A percentile compares a stretch with the other conserved stretches of the same genome.
Conservation (phyloP, 768 basidiomycete genomes). For the Galerina marginata region DNA sequence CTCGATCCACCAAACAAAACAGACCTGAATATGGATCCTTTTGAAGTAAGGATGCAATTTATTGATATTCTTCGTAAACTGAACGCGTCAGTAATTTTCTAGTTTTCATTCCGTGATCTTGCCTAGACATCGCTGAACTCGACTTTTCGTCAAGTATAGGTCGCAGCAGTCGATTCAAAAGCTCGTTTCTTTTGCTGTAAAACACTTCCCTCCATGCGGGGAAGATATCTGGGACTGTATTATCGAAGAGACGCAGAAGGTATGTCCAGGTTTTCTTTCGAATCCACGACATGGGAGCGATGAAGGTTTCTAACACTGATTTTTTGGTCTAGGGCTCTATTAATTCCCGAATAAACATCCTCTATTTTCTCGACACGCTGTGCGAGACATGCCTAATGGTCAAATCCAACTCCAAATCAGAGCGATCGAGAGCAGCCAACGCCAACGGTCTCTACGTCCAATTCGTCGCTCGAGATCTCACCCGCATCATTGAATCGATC, state of each 20-base stretch:
- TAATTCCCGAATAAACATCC: conserved; percentile 91
- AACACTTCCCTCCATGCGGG: conserved; percentile 82
- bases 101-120: background rate
- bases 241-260: conserved; percentile 90
- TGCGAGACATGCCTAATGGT: conserved; percentile 79
- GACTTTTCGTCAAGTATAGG: conserved; percentile 43
- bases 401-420: conserved; percentile 57
- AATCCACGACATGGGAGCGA: background rate
- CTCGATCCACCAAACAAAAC: too few relatives aligned
- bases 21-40: conserved; percentile 36
- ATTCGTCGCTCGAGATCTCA: conserved; percentile 79
- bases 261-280: conserved; percentile 28
- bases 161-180: conserved; percentile 90
- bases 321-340: conserved; percentile 68
- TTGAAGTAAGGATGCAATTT: conserved; percentile 47
- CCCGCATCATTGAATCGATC: conserved; percentile 79
- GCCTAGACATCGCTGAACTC: conserved; percentile 20
- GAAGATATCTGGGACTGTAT: conserved; percentile 96
- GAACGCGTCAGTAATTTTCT: conserved; percentile 38
- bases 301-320: background rate
- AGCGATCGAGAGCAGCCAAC: conserved; percentile 39
- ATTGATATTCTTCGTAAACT: conserved; percentile 39
- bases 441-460: conserved; percentile 70
- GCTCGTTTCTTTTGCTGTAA: conserved; percentile 84
- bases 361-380: conserved; percentile 89